phyloP scores from a whole-genome alignment of 2,329 filamentous ascomycete species.

The Beauveria caledonica region DNA sequence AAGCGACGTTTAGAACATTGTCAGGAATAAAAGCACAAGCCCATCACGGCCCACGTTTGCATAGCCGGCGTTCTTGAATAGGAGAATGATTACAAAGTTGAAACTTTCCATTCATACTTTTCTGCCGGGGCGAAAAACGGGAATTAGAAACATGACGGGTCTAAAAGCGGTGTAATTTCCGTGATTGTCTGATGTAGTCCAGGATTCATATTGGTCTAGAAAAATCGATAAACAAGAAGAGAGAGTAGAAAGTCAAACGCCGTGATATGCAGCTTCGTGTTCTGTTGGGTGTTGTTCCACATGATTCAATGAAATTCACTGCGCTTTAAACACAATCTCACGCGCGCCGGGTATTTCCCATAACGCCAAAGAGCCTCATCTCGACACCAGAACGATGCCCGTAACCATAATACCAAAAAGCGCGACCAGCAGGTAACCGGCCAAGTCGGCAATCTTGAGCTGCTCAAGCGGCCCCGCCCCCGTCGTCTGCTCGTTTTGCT shows the following conservation, averaged over 20 bases:
- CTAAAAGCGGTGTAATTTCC: no score
- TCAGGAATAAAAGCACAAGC: not conserved
- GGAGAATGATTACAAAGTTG: not conserved
- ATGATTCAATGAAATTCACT: not conserved
- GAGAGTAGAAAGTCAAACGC: not conserved
- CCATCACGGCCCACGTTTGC: not conserved
- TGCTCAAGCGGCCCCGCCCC: not conserved
- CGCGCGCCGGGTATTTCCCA: no score
- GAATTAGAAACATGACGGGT: no score
- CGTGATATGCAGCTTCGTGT: not conserved
- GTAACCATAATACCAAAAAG: not conserved
- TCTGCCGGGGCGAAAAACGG: no score
- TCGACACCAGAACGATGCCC: not conserved
- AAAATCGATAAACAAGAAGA: not conserved
- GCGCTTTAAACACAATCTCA: not conserved
- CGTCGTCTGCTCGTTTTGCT: not conserved
- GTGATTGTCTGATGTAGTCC: not conserved
- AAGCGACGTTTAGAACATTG: not conserved
- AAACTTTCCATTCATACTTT: not conserved
- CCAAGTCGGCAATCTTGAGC: not conserved
- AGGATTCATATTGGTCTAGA: not conserved
- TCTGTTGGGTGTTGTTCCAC: not conserved
- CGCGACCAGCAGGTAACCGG: not conserved
- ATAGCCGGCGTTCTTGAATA: conserved; percentile 10
- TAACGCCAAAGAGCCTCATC: not conserved